phyloP scores from a whole-genome alignment of 2,329 filamentous ascomycete genomes.

The Scytalidium sp. region DNA sequence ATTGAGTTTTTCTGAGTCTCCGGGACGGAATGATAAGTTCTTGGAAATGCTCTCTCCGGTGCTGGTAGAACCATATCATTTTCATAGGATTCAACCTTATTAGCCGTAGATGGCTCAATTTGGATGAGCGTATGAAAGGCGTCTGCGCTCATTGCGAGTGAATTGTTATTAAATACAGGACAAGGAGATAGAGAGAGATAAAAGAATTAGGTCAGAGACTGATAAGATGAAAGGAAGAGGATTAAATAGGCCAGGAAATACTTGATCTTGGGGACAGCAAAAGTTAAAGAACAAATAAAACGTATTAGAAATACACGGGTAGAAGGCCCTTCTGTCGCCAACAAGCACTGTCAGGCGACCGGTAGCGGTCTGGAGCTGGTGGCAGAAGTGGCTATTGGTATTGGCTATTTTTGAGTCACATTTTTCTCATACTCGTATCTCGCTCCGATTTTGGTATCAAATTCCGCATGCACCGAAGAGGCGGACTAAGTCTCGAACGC shows the following conservation, averaged over 20 bases:
- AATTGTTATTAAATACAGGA: not conserved
- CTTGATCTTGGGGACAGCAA: too few relatives aligned
- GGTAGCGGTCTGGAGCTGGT: not conserved
- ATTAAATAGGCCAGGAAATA: too few relatives aligned
- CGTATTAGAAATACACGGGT: not conserved
- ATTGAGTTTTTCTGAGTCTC: slow-evolving; percentile 14
- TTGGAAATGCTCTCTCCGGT: slow-evolving; percentile 23
- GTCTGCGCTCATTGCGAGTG: not conserved
- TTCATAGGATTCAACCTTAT: not conserved
- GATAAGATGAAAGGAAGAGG: too few relatives aligned
- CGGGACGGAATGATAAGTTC: slow-evolving; percentile 26
- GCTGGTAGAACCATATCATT: slow-evolving; percentile 14
- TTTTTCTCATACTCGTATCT: not conserved
- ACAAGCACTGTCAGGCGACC: too few relatives aligned
- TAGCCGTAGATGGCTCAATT: not conserved
- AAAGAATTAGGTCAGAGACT: too few relatives aligned
- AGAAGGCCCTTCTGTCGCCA: not conserved
- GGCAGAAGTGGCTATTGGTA: not conserved
- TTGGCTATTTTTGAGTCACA: not conserved
- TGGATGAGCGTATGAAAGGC: not conserved
- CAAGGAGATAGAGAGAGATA: not conserved
- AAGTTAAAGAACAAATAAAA: too few relatives aligned
- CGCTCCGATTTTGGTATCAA: too few relatives aligned
- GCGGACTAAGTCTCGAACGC: not conserved
- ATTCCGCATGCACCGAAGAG: too few relatives aligned